Conservation (phyloP, 2,329 filamentous ascomycete genomes). For the Atkinsonella texensis region DNA sequence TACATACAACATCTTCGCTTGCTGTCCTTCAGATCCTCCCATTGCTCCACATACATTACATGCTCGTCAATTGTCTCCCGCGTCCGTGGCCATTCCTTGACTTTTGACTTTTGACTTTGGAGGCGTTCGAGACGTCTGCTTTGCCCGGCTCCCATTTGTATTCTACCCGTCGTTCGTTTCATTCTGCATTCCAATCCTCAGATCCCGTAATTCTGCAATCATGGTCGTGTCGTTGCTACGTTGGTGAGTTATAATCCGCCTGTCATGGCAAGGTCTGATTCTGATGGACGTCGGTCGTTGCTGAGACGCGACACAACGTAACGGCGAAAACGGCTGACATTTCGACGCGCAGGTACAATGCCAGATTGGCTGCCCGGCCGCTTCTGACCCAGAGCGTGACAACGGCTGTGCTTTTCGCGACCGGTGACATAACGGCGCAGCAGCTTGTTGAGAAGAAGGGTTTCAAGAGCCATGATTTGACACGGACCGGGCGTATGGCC, state of each 20-base stretch:
- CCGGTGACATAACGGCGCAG: constrained; percentile 83
- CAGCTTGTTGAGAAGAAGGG: constrained; percentile 79
- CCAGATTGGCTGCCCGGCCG: constrained; percentile 66
- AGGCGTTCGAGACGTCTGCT: neutral
- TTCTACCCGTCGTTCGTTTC: neutral
- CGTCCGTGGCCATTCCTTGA: neutral
- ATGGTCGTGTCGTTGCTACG: constrained; percentile 17
- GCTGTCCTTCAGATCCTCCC: neutral
- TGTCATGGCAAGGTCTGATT: neutral
- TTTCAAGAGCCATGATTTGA: constrained; percentile 59
- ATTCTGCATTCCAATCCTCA: neutral
- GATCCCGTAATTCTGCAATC: neutral
- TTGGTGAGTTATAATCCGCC: constrained; percentile 13
- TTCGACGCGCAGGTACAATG: constrained; percentile 61
- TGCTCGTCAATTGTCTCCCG: neutral
- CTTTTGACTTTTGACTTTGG: neutral
- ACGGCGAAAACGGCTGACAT: constrained; percentile 6
- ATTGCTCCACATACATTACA: neutral
- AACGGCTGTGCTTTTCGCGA: constrained; percentile 83
- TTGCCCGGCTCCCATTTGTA: neutral
- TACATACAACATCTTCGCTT: too few species aligned
- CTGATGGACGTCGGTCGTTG: neutral
- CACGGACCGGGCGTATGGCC: constrained; percentile 66
- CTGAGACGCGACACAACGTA: neutral
- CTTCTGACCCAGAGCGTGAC: constrained; percentile 85